Base-by-base conservation (phyloP, 2,329 filamentous ascomycete species). In the Colletotrichum musae region DNA sequence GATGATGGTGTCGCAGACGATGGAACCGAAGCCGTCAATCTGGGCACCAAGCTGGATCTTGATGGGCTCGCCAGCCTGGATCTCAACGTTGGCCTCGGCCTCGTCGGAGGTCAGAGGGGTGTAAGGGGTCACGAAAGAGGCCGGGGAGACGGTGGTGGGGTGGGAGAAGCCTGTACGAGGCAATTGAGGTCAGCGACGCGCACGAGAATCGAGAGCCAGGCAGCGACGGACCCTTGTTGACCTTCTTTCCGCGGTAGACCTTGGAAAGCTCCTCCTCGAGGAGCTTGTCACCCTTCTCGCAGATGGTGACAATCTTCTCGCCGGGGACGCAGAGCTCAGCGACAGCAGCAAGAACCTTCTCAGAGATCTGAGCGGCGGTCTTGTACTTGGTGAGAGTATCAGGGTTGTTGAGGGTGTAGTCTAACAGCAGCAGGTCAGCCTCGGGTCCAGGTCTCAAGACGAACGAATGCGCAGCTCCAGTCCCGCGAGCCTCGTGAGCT, bases 11-110 rank as follows among this genome's bases (percentile, higher is more conserved):
- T 98, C 93, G 84, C 96, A 98, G 75, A 98, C 93, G 79, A 99
- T 98, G 74, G 95, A 93, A 75, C 94, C 94, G 78, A 98, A 97
- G 63, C 96, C 96, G 84, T 98, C 94, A 73, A 99, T 98, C 85
- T 99, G 96, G 60, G 96, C 96, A 78, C 96, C 96, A n/a, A 99
- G 90, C 85, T 99, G 96, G 80, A 99, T 96, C 90, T 99, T 99
- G 84, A 97, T 89, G 71, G 93, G 85, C 85, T 99, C 96, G 71
- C 91, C 93, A 59, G 92, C 88, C 85, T 97, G 93, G 75, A 99
- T 88, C 77, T 91, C 90, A 57, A 88, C 87, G 67, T 88, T 89
- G 71, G 95, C 94, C 86, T 99, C 96, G 80, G 92, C 90, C 80
- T 92, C 87, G 78, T 99, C 96, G 73, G 94, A 91, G 74, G 90